Base-by-base conservation (phyloP, 495 filamentous ascomycete species). In the Pyrenula aspistea region DNA sequence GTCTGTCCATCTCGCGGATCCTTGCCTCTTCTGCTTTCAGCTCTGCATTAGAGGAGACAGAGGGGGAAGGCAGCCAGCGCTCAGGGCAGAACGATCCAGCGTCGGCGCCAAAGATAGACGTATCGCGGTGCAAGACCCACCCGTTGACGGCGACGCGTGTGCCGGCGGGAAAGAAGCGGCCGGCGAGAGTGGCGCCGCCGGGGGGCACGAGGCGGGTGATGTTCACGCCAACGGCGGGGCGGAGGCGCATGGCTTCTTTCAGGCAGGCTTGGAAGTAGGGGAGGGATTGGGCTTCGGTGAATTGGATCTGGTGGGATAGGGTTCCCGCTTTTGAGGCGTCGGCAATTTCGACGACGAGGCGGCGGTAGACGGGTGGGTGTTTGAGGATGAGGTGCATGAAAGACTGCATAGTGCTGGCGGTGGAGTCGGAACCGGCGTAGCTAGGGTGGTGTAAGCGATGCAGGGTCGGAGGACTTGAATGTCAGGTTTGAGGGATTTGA, bases 311-410 rank as follows among this genome's bases (percentile, higher is more conserved):
- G 10, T 55, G 19, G 8, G 55, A 59, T 1, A 67, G 53, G 12
- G 54, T 47, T 3, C 67, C 66, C 12, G 61, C 42, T 2, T 24
- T 1, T 42, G 53, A 49, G 21, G 59, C 67, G 1, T 57, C 57
- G 24, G 70, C 81, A 8, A 86, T 68, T 62, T 86, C 83, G 22
- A 66, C 23, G 15, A 72, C 69, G 1, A 82, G 73, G 60, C 74
- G 75, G 2, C 63, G 56, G 57, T 80, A 71, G 3, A 63, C 62
- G 10, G 67, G 62, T 0, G 76, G 75, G 56, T 77, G 67, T 25
- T 69, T 73, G 48, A 84, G 57, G 0, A 85, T 67, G 52, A 75
- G 64, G 63, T 77, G 81, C 55, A 85, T 36, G n/a, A 65, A 68
- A 15, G 65, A 72, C 20, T 65, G 64, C 48, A 80, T 59, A 0